Evolutionary conservation across 2,329 filamentous ascomycete species (phyloP), one percentile per base, ranked within the genome.

Genomic region (Leptodontidium sp.): DNA sequence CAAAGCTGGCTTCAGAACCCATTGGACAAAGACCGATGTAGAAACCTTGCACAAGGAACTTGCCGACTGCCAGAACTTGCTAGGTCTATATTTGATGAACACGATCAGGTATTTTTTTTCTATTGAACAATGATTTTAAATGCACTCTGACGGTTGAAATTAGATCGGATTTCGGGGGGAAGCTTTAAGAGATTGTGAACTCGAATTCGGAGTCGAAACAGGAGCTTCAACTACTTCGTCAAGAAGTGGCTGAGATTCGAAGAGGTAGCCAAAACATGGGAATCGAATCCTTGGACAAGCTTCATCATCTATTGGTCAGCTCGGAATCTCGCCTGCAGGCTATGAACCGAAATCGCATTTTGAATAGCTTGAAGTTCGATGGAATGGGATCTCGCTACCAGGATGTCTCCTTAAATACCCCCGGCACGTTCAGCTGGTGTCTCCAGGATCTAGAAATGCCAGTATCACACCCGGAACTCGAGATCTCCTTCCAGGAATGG

Each of bases 401-500:
- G 5, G 43, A 50, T 21, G 45, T 52, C 17, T 35, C 43, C 0
- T 35, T 4, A 21, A 50, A 24, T 26, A 6, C 26, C 1, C 21
- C 15, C 5, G 2, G 38, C 2, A 52, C 43, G 1, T 49, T 12
- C 59, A 50, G 45, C 11, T 62, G 47, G 43, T 24, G 15, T 12
- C 43, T 62, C 21, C 12, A 52, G 15, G 59, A 49, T 50, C 7
- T 50, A 14, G 15, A 35, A 21, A 8, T 62, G 17, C 59, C 59
- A 1, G 21, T 50, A 14, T 50, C 32, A 1, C 26, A 52, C 17
- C 57, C 57, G 2, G 32, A 50, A 21, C 43, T 62, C 14, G 11
- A 62, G 45, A 35, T 62, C 24, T 58, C 52, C 2, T 59, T 59
- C 15, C n/a, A 26, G 7, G 32, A 43, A 15, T 71, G 70, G 70